Evolutionary conservation across 768 basidiomycete genomes (phyloP).

Genomic region (Wakefieldia striispora): DNA sequence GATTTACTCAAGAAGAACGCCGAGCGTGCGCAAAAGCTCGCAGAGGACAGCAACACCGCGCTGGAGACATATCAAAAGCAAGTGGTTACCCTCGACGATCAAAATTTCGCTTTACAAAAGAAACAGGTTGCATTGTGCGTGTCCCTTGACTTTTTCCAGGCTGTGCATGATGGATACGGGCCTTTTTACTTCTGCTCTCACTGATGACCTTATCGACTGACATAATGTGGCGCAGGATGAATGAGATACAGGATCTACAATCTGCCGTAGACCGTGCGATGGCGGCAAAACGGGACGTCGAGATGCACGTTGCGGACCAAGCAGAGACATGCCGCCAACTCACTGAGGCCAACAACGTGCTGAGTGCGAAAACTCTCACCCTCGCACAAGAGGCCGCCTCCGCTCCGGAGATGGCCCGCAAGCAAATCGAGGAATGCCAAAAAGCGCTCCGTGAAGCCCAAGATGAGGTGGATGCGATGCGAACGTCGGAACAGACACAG

Average conservation of each 20-base stretch:
- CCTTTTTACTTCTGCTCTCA: too few relatives aligned
- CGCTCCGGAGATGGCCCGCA: slow-evolving; percentile 46
- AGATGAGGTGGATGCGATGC: slow-evolving; percentile 68
- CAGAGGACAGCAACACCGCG: slow-evolving; percentile 74
- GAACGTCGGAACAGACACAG: slow-evolving; percentile 73
- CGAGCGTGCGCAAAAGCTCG: slow-evolving; percentile 86
- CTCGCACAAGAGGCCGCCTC: slow-evolving; percentile 37
- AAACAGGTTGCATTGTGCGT: slow-evolving; percentile 57
- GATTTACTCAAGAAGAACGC: slow-evolving; percentile 91
- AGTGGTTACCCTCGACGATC: slow-evolving; percentile 74
- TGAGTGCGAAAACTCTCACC: slow-evolving; percentile 69
- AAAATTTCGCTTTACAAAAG: slow-evolving; percentile 51
- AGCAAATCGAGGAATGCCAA: slow-evolving; percentile 61
- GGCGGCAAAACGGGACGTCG: slow-evolving; percentile 67
- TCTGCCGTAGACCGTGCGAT: slow-evolving; percentile 56
- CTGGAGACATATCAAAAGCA: slow-evolving; percentile 92
- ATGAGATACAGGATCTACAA: slow-evolving; percentile 63
- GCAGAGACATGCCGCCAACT: slow-evolving; percentile 72
- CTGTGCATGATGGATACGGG: background rate
- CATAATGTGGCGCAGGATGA: slow-evolving; percentile 44
- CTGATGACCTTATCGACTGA: slow-evolving; percentile 1
- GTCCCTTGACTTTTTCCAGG: slow-evolving; percentile 18
- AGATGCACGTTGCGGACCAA: slow-evolving; percentile 65
- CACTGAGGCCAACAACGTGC: slow-evolving; percentile 71
- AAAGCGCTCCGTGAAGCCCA: slow-evolving; percentile 61